Evolutionary conservation across 2,329 filamentous ascomycete genomes (phyloP), one percentile per base, ranked within the genome.

Genomic region (Rhexocercosporidium sp.): DNA sequence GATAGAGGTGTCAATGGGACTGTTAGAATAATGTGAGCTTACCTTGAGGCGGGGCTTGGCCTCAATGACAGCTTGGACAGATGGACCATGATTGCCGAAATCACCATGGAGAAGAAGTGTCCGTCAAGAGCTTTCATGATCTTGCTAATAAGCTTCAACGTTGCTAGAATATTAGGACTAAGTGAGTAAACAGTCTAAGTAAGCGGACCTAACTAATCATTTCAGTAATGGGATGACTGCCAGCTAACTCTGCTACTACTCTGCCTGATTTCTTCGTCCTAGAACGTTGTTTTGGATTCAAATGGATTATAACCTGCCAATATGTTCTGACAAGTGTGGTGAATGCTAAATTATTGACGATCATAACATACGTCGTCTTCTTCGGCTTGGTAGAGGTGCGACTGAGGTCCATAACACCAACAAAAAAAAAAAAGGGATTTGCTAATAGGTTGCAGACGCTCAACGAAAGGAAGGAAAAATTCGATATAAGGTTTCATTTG

Each of bases 1-100:
- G 88, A 87, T 1, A 90, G 90, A 0, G 79, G 85, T 5, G 78
- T 92, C 60, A 92, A 92, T 75, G 90, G 89, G 2, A 92, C 91
- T 73, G 85, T 91, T 7, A 89, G 89, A 37, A 37, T 37, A 37
- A 37, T 0, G 88, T 92, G 5, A 89, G 92, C 87, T 68, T 27
- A 65, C 91, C n/a, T 8, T 12, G 31, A 1, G 22, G n/a, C 25
- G 34, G 27, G 1, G 14, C 18, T 34, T 14, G 31, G n/a, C 6
- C 12, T 22, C 11, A 25, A 29, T 34, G 14, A 39, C 86, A 90
- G 74, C 85, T 81, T 6, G 8, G 90, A n/a, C 44, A 47, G 66
- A 92, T 89, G 7, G 89, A 92, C 34, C 34, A 37, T 37, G 84
- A 90, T 92, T 57, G 85, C 85, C 0, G 90, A 92, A 77, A 88